phyloP scores from a whole-genome alignment of 495 filamentous ascomycete species.

The Gamarada debralockiae region DNA sequence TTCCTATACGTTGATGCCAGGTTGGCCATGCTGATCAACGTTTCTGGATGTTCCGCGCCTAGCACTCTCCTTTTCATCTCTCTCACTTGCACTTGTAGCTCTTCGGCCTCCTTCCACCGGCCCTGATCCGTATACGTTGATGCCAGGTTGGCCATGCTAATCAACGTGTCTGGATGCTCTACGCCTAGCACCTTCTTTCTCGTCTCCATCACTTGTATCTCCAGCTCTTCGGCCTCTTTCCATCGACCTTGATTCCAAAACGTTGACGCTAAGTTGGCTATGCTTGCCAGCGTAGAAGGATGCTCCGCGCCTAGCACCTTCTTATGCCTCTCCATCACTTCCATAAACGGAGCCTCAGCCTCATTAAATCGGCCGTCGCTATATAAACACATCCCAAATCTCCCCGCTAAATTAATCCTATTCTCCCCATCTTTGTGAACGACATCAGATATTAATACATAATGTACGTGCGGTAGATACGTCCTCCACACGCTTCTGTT shows the following conservation, averaged over 20 bases:
- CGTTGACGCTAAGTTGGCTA: constrained; percentile 5
- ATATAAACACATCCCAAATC: constrained; percentile 6
- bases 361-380: constrained; percentile 4
- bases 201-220: not conserved
- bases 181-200: not conserved
- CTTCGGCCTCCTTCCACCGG: constrained; percentile 29
- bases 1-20: too few relatives aligned
- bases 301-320: constrained; percentile 21
- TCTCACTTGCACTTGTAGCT: constrained; percentile 6
- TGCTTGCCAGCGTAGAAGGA: constrained; percentile 5
- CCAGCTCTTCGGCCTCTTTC: not conserved
- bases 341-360: constrained; percentile 3
- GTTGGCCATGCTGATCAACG: too few relatives aligned
- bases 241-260: not conserved
- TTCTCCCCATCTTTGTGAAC: constrained; percentile 6
- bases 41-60: constrained; percentile 28
- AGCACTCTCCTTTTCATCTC: constrained; percentile 19
- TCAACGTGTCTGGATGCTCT: not conserved
- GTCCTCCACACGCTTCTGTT: constrained; percentile 10
- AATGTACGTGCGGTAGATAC: constrained; percentile 10
- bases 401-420: constrained; percentile 4
- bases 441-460: constrained; percentile 7
- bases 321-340: constrained; percentile 20
- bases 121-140: constrained; percentile 22
- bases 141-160: too few relatives aligned